phyloP scores from a whole-genome alignment of 2,329 filamentous ascomycete genomes.

The Aspergillus sp. region DNA sequence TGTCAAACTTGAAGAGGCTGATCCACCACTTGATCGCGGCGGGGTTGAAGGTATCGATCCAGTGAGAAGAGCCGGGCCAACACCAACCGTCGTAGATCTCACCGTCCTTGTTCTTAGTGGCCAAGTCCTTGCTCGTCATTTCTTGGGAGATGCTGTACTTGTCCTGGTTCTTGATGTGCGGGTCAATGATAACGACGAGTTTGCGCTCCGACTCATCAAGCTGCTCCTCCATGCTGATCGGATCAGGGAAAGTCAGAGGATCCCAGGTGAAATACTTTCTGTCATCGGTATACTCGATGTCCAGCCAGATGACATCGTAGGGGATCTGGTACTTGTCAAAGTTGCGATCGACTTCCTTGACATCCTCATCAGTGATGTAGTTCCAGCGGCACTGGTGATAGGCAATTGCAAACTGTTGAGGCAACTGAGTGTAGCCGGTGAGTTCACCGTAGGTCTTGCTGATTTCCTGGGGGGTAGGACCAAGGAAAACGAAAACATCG shows the following conservation, averaged over 20 bases:
- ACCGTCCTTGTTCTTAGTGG: slow-evolving; percentile 85
- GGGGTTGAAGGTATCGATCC: slow-evolving; percentile 96
- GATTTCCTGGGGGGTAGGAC: slow-evolving; percentile 80
- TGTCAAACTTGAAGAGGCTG: slow-evolving; percentile 80
- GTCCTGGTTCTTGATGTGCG: slow-evolving; percentile 91
- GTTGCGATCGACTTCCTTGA: slow-evolving; percentile 92
- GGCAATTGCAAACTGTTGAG: slow-evolving; percentile 86
- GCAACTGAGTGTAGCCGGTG: slow-evolving; percentile 87
- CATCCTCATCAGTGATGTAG: slow-evolving; percentile 94
- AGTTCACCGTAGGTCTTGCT: slow-evolving; percentile 82
- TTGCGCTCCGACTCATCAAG: slow-evolving; percentile 84
- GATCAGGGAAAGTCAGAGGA: slow-evolving; percentile 80
- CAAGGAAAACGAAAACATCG: slow-evolving; percentile 93
- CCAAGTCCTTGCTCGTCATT: slow-evolving; percentile 79
- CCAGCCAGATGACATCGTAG: slow-evolving; percentile 98
- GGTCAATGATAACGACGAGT: slow-evolving; percentile 91
- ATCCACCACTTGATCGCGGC: slow-evolving; percentile 90
- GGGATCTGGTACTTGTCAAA: slow-evolving; percentile 95
- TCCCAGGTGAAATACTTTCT: slow-evolving; percentile 99
- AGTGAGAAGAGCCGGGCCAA: slow-evolving; percentile 96
- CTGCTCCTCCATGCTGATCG: slow-evolving; percentile 83
- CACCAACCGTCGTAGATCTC: slow-evolving; percentile 95
- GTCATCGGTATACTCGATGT: slow-evolving; percentile 95
- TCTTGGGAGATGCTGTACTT: slow-evolving; percentile 77
- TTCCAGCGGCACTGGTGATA: slow-evolving; percentile 99